Base-by-base conservation (phyloP, 306 rosid genomes). In the Styphnolobium japonicum region DNA sequence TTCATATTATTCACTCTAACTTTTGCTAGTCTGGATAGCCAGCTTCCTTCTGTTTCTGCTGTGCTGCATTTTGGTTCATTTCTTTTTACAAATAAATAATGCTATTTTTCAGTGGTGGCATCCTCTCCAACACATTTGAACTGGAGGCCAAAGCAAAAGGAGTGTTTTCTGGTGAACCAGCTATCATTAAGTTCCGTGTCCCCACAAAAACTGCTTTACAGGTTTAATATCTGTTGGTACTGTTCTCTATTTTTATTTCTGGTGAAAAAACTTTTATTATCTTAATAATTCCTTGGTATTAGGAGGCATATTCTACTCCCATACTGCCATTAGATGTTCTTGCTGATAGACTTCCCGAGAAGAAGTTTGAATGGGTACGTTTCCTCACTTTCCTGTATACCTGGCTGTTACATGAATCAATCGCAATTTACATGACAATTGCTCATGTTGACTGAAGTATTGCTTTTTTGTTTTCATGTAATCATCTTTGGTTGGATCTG, bases 131-230 rank as follows among this genome's bases (percentile, higher is more conserved):
- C 90, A 67, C 92, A 40, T 93, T 92, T 85, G 98, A 95, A 83
- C 83, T 95, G 78, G 99, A 95, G 90, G 96, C 93, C 34, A 93
- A 88, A 72, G 10, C 83, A 15, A 90, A 91, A 88, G 93, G 91
- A 58, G 43, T 91, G 65, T 95, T 91, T 42, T 14, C 83, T 33
- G 89, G 97, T 53, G 84, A 89, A 70, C 97, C 98, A 7, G 99
- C 99, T 83, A 81, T 91, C 66, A 60, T 95, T 70, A 93, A 90
- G 81, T 95, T 91, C 79, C 94, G 99, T 33, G 66, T 95, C 29
- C 99, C 98, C 53, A 95, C 99, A 58, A 95, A 90, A 75, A 81
- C 99, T 14, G 90, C 92, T 66, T 75, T 93, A 4, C 99, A 95
- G 98, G 98, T 94, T 55, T 73, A 80, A 36, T 46, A 40, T 49